phyloP scores from a whole-genome alignment of 768 basidiomycete species.

The Lactifluus rugatus region DNA sequence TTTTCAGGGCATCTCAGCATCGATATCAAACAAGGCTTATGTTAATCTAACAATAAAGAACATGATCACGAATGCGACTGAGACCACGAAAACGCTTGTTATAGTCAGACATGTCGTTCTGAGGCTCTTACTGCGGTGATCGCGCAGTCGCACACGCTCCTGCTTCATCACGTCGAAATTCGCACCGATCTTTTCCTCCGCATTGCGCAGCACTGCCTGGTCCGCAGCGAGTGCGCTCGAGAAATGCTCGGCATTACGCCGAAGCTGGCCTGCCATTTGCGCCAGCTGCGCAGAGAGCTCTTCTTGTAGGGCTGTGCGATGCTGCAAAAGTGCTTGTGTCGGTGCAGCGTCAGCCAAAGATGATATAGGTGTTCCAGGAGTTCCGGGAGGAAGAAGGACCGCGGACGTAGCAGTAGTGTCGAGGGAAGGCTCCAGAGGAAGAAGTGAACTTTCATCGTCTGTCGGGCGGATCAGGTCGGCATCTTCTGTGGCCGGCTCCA shows the following conservation, averaged over 20 bases:
- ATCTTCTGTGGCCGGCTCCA: neutral
- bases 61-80: constrained; percentile 61
- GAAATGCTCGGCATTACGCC: constrained; percentile 75
- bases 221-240: constrained; percentile 64
- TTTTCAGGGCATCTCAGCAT: too few relatives aligned
- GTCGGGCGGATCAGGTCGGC: constrained; percentile 6
- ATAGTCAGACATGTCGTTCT: constrained; percentile 48
- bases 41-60: constrained; percentile 64
- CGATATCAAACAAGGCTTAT: constrained; percentile 9
- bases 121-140: constrained; percentile 37
- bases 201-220: constrained; percentile 53
- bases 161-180: constrained; percentile 62
- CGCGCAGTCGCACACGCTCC: constrained; percentile 43
- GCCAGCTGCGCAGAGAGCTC: constrained; percentile 67
- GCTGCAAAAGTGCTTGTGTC: neutral
- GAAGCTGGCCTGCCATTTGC: constrained; percentile 82
- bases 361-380: neutral
- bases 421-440: neutral
- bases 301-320: constrained; percentile 44
- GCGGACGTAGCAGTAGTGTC: neutral
- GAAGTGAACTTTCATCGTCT: neutral
- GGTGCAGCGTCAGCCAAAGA: neutral
- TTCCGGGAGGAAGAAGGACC: neutral
- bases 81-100: constrained; percentile 48
- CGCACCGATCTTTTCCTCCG: constrained; percentile 63